Conservation (phyloP, 352 stramenopile genomes). For the Phytophthora brassicae region DNA sequence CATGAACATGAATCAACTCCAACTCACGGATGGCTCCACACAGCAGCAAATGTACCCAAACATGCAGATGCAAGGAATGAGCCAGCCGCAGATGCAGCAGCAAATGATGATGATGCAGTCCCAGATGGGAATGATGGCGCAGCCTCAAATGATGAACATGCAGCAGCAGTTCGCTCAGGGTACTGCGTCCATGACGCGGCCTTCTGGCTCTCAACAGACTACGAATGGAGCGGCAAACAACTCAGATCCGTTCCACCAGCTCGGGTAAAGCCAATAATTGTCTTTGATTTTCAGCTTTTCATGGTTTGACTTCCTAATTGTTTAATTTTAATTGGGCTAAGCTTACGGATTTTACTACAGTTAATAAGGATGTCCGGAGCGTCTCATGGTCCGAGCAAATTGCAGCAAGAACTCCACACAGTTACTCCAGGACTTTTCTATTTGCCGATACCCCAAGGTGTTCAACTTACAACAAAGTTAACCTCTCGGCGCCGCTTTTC, state of each 20-base stretch:
- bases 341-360: no score
- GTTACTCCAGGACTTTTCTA: conserved; percentile 51
- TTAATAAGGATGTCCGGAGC: conserved; percentile 48
- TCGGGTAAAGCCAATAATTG: conserved; percentile 6
- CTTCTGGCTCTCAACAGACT: not conserved
- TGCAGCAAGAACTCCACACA: conserved; percentile 81
- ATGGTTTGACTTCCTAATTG: not conserved
- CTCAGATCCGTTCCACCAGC: conserved; percentile 27
- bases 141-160: conserved; percentile 41
- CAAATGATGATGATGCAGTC: conserved; percentile 50
- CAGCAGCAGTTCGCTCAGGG: conserved; percentile 29
- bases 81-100: conserved; percentile 33
- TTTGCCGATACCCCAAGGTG: conserved; percentile 41
- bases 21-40: conserved; percentile 33
- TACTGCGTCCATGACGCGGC: no score
- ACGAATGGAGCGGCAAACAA: conserved; percentile 16
- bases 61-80: conserved; percentile 44
- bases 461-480: conserved; percentile 4
- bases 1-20: conserved; percentile 42
- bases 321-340: no score
- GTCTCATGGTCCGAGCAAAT: conserved; percentile 80
- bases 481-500: conserved; percentile 29
- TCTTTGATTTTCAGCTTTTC: not conserved
- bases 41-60: conserved; percentile 41
- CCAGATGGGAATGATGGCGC: conserved; percentile 44